Evolutionary conservation across 2,329 filamentous ascomycete genomes (phyloP), one percentile per base, ranked within the genome.

Genomic region (Chlorencoelia australis): DNA sequence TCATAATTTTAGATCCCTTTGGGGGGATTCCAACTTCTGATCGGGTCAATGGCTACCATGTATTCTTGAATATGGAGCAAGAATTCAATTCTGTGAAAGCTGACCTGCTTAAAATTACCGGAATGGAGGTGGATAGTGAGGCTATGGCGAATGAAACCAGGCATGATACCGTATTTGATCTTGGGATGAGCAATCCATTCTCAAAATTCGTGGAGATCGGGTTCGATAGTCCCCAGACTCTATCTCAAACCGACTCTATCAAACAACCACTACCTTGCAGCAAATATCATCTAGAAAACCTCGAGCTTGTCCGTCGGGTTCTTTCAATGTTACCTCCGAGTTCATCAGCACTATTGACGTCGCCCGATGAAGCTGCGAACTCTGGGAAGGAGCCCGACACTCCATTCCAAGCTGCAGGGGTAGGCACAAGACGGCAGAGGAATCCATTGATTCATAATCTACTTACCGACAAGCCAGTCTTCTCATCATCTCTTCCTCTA

Each of bases 391-490:
- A 41, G 17, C 38, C 30, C 57, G 68, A 50, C 27, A 36, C 41
- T 10, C 44, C 51, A 18, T 50, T 55, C 10, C 51, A 50, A 33
- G 47, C 52, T 14, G 44, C 46, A 16, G 49, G 51, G 33, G 66
- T 75, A 40, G 65, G 65, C 39, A 75, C 71, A 35, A 67, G 71
- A 57, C 63, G 70, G 59, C 71, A 75, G 39, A 41, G 50, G 36
- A 98, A 98, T 51, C 87, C 88, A 0, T 66, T 98, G 2, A 91
- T 98, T 30, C 87, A 98, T 60, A 96, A 95, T 51, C 74, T 98
- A 1, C 71, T 98, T 7, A 98, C 91, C 2, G 91, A 98, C 61
- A 93, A 94, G 53, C 89, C 91, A 0, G 73, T 88, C 10, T 82
- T 87, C 46, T 96, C 91, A 1, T 91, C 91, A 1, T 98, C 91